A percentile compares a stretch with the other conserved stretches of the same genome.
phyloP scores from a whole-genome alignment of 176 grass and related monocot genomes.

The Hsuehochloa calcarea region DNA sequence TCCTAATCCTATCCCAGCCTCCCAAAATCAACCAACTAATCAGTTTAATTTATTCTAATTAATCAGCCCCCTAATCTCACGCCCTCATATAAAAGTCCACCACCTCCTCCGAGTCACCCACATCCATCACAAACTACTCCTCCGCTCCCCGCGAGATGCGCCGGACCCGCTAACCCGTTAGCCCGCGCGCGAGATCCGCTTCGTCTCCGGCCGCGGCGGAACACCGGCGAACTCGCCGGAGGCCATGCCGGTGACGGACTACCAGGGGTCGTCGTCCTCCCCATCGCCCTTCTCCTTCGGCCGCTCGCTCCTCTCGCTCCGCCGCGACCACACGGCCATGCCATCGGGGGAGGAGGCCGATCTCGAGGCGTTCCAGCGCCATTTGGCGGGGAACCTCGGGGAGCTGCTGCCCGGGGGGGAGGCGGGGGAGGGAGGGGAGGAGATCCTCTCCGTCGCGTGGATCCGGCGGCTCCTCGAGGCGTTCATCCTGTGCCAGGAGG shows the following conservation, averaged over 20 bases:
- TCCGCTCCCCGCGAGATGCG: background rate
- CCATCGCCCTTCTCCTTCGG: constrained; percentile 33
- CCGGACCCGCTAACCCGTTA: background rate
- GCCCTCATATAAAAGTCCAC: constrained; percentile 41
- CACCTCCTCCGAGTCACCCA: constrained; percentile 1
- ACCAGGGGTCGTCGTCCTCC: background rate
- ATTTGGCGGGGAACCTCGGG: constrained; percentile 51
- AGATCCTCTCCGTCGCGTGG: constrained; percentile 72
- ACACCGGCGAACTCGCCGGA: background rate
- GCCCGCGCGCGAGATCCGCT: background rate
- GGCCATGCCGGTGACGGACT: background rate
- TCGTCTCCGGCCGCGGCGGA: background rate
- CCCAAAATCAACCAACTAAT: constrained; percentile 24
- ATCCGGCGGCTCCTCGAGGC: constrained; percentile 76
- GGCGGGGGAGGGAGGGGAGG: constrained; percentile 17
- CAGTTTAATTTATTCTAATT: background rate
- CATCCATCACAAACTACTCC: background rate
- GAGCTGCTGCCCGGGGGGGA: constrained; percentile 41
- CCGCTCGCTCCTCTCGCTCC: constrained; percentile 31
- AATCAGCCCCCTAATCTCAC: constrained; percentile 31
- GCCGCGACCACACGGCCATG: constrained; percentile 24
- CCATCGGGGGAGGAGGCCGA: constrained; percentile 23
- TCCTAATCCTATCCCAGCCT: background rate
- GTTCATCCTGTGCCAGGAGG: constrained; percentile 81
- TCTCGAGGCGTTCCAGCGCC: constrained; percentile 38